Percentiles rank a stretch among this genome's conserved stretches.
Conservation (phyloP, 768 basidiomycete species). For the Boletus pseudopeckii region DNA sequence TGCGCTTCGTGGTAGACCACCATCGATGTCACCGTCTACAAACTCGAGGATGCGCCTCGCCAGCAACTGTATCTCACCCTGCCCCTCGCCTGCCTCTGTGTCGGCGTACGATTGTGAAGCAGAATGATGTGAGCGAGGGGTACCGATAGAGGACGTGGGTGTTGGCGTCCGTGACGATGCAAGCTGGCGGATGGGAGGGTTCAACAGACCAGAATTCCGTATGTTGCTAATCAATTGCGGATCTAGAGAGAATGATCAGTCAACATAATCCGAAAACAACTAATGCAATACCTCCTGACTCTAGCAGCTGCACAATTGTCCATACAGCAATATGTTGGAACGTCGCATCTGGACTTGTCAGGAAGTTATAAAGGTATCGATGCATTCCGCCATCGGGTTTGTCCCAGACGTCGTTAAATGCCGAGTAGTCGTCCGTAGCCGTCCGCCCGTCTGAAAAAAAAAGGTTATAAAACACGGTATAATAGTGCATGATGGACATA, state of each 20-base stretch:
- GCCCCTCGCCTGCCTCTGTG: slow-evolving; percentile 82
- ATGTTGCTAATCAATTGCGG: slow-evolving; percentile 88
- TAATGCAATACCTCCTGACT: slow-evolving; percentile 73
- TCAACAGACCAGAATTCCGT: slow-evolving; percentile 73
- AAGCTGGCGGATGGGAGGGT: slow-evolving; percentile 84
- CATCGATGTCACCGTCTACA: slow-evolving; percentile 71
- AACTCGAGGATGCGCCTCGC: slow-evolving; percentile 84
- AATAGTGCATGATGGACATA: slow-evolving; percentile 28
- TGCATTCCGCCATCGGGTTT: slow-evolving; percentile 98
- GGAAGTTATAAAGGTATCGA: slow-evolving; percentile 88
- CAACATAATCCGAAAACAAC: neutral
- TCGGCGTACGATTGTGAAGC: slow-evolving; percentile 72
- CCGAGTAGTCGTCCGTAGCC: slow-evolving; percentile 84
- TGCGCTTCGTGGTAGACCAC: slow-evolving; percentile 55
- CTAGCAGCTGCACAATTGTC: slow-evolving; percentile 96
- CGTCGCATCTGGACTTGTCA: slow-evolving; percentile 89
- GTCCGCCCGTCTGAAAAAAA: slow-evolving; percentile 60
- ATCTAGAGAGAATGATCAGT: slow-evolving; percentile 44
- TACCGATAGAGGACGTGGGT: slow-evolving; percentile 70
- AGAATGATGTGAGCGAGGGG: slow-evolving; percentile 68
- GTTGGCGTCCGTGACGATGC: slow-evolving; percentile 68
- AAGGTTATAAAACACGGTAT: neutral
- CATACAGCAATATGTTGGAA: slow-evolving; percentile 99
- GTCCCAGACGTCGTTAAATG: slow-evolving; percentile 98
- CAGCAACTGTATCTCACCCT: slow-evolving; percentile 86